phyloP scores from a whole-genome alignment of 2,329 filamentous ascomycete genomes.

The Cytospora mali region DNA sequence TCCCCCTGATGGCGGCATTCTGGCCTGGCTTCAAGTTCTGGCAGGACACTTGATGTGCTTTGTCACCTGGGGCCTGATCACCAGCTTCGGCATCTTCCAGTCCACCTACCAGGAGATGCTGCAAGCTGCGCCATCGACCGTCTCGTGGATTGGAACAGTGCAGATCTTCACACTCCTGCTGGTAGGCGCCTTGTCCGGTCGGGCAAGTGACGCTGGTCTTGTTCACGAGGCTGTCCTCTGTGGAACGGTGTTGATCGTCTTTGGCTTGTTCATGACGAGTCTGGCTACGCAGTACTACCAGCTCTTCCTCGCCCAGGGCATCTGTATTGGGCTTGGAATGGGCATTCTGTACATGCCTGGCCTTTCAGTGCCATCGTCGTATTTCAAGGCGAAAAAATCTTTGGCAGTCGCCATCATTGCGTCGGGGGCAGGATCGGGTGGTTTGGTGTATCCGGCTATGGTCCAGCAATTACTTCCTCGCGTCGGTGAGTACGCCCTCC shows the following conservation, averaged over 20 bases:
- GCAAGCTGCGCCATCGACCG: slow-evolving; percentile 38
- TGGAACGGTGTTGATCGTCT: slow-evolving; percentile 46
- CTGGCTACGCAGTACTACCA: slow-evolving; percentile 49
- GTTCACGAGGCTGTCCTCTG: slow-evolving; percentile 38
- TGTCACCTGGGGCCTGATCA: slow-evolving; percentile 45
- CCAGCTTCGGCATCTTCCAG: slow-evolving; percentile 43
- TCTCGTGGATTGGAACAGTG: slow-evolving; percentile 54
- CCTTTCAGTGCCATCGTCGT: slow-evolving; percentile 58
- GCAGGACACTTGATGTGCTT: slow-evolving; percentile 43
- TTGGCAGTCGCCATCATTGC: slow-evolving; percentile 63
- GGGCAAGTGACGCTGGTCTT: slow-evolving; percentile 47
- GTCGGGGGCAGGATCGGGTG: slow-evolving; percentile 63
- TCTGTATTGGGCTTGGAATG: slow-evolving; percentile 59
- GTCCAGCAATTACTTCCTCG: slow-evolving; percentile 48
- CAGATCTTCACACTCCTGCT: slow-evolving; percentile 48
- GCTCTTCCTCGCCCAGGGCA: slow-evolving; percentile 54
- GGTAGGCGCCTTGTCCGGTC: slow-evolving; percentile 45
- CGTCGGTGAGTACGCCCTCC: background rate
- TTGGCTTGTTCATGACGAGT: slow-evolving; percentile 51
- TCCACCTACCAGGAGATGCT: slow-evolving; percentile 43
- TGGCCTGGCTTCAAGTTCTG: slow-evolving; percentile 44
- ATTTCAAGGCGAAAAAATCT: slow-evolving; percentile 61
- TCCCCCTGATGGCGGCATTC: slow-evolving; percentile 42
- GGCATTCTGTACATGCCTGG: slow-evolving; percentile 58
- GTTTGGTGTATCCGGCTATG: slow-evolving; percentile 64